Evolutionary conservation across 306 rosid species (phyloP).

Genomic region (Geum urbanum): DNA sequence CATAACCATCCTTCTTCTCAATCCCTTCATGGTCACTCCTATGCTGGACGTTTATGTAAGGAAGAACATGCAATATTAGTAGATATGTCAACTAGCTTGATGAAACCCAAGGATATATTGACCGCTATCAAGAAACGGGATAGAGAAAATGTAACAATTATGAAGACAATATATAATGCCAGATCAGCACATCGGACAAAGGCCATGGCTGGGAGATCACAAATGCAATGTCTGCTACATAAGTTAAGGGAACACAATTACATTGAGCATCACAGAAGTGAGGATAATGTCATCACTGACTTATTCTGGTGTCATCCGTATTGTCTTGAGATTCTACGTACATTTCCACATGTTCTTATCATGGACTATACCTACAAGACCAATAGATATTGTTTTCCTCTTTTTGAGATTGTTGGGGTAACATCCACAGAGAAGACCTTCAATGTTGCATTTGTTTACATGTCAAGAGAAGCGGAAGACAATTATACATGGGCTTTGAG

Average conservation of each 20-base stretch:
- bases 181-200: too few species aligned
- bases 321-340: background rate
- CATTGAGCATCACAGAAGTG: background rate
- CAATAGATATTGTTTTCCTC: background rate
- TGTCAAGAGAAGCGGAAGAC: background rate
- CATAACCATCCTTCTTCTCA: background rate
- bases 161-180: background rate
- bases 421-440: background rate
- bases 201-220: background rate
- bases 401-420: background rate
- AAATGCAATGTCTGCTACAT: background rate
- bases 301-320: background rate
- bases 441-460: background rate
- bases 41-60: background rate
- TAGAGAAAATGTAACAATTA: background rate
- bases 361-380: background rate
- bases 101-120: background rate
- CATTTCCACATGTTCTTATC: background rate
- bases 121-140: background rate
- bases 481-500: background rate
- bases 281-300: background rate
- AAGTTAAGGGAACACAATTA: background rate
- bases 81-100: background rate
- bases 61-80: background rate
- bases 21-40: background rate